Evolutionary conservation across 1,284 basidiomycete genomes (phyloP).

Genomic region (Phaffia rhodozyma): DNA sequence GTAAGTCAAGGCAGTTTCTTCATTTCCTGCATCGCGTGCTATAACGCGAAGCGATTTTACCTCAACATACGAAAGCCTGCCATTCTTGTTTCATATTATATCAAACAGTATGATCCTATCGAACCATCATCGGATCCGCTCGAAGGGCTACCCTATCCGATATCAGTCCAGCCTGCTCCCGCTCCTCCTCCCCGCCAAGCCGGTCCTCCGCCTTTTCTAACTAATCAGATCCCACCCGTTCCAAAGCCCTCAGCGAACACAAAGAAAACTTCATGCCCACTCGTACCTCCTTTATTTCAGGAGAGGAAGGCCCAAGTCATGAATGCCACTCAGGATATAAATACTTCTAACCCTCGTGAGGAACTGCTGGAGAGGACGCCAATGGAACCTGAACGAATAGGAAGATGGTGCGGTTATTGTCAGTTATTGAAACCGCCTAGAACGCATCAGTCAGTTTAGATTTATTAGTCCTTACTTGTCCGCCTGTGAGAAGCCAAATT

Average conservation of each 20-base stretch:
- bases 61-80: background rate
- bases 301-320: too few relatives aligned
- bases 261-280: too few relatives aligned
- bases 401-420: conserved; percentile 13
- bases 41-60: background rate
- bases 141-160: background rate
- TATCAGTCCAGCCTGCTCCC: background rate
- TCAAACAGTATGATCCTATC: background rate
- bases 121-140: background rate
- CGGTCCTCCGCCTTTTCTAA: too few relatives aligned
- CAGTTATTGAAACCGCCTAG: conserved; percentile 1
- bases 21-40: too few relatives aligned
- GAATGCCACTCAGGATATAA: background rate
- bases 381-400: background rate
- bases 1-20: background rate
- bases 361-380: conserved; percentile 1
- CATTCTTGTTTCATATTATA: background rate
- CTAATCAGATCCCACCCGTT: too few relatives aligned
- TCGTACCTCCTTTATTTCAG: too few relatives aligned
- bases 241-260: too few relatives aligned
- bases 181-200: background rate
- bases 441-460: conserved; percentile 6
- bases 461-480: background rate
- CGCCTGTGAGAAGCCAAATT: background rate
- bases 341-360: background rate